Percentiles rank a stretch among this genome's conserved stretches.
phyloP scores from a whole-genome alignment of 495 filamentous ascomycete species.

The Choiromyces venosus region DNA sequence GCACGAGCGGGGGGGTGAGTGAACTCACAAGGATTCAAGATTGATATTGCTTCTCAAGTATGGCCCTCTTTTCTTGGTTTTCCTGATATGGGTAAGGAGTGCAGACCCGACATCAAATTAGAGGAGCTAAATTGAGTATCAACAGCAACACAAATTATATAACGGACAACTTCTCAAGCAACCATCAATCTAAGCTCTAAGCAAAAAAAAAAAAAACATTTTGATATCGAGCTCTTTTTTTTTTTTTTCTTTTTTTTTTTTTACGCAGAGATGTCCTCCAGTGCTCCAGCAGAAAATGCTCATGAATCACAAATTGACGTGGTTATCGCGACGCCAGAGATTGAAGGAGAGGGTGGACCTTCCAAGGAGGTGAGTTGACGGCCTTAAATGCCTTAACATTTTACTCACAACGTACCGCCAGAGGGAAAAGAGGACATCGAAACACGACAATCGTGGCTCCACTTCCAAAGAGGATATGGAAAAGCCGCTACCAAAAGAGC shows the following conservation, averaged over 20 bases:
- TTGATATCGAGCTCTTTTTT: not conserved
- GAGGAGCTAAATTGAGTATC: not conserved
- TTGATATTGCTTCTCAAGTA: not conserved
- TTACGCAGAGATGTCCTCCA: slow-evolving; percentile 1
- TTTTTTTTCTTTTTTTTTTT: too few relatives aligned
- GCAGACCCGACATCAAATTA: not conserved
- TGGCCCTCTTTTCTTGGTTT: not conserved
- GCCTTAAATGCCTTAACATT: slow-evolving; percentile 1
- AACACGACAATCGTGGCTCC: not conserved
- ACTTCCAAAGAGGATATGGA: not conserved
- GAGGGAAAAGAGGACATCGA: not conserved
- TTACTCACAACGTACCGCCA: not conserved
- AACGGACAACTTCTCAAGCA: not conserved
- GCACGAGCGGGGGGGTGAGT: not conserved
- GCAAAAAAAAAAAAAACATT: too few relatives aligned
- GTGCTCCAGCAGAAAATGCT: not conserved
- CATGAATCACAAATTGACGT: not conserved
- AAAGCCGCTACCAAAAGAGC: not conserved
- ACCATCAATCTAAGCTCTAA: not conserved
- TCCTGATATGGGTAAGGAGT: not conserved
- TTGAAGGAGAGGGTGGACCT: not conserved
- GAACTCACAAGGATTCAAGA: not conserved
- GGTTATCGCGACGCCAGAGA: not conserved
- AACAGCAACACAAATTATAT: not conserved
- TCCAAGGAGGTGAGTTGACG: slow-evolving; percentile 3